Evolutionary conservation across 192 early-diverging fungal species (phyloP), one percentile per base, ranked within the genome.

Genomic region (Kickxella alabastrina): DNA sequence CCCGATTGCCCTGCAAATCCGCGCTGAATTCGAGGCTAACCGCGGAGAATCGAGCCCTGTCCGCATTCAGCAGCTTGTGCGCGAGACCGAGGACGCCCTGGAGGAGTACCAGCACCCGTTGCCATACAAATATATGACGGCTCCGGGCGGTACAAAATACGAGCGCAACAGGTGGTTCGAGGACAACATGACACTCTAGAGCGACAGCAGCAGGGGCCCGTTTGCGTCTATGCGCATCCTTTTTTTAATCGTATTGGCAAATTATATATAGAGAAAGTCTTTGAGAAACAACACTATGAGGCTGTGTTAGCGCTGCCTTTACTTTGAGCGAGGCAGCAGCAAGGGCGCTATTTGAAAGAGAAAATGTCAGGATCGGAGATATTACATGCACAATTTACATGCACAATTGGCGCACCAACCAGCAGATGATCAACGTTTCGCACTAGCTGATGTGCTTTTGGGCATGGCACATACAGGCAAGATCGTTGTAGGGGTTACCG

Each of bases 11-110:
- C 51, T 93, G 52, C 80, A 89, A 48, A 90, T 97, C 68, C 80
- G 94, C 27, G 80, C 82, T 23, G 72, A 83, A 56, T 97, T 97
- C 56, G 92, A 95, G 55, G 78, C 72, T 37, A 92, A 91, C 68
- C 83, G 82, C 51, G 56, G 83, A 52, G 70, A 92, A 29, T 69
- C 71, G 47, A 89, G 83, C 59, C 83, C 86, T 17, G 82, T 85
- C 40, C 80, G 92, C 52, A 57, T 92, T 21, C 75, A 89, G 58
- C 62, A 62, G 47, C 63, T 87, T 35, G 39, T 92, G 59, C 72
- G 59, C 26, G 71, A 81, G 19, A 81, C 90, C n/a, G 93, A 97
- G 59, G 59, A 77, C 21, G 79, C 85, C 29, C 79, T 97, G 8
- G 74, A 76, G 10, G 79, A 84, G 37, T 86, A 86, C 68, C 62